These are phyloP conservation scores for carrot (Daucus carota) DNA, from an alignment of 129 eudicot genomes.

Conservation along the genomic window DNA sequence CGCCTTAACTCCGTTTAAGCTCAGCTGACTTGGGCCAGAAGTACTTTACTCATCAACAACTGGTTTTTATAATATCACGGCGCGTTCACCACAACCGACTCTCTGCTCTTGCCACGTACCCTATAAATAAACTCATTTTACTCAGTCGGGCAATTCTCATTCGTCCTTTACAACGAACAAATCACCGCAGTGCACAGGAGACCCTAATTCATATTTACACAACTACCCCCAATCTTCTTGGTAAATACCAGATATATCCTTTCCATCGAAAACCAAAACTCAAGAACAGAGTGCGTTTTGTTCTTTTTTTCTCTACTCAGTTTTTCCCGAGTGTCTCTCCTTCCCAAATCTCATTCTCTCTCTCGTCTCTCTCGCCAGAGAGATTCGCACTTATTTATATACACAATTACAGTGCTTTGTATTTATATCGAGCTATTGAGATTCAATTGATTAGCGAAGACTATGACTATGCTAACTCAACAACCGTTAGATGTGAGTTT, in stretches of 20 bases:
- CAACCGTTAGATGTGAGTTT: conserved; percentile 80
- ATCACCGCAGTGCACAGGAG: not conserved
- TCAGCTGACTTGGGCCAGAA: conserved; percentile 5
- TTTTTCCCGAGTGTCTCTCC: conserved; percentile 16
- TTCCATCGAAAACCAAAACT: conserved; percentile 26
- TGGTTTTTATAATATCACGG: not conserved
- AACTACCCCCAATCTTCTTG: conserved; percentile 8
- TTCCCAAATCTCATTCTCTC: conserved; percentile 13
- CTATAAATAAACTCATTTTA: not conserved
- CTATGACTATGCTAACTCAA: conserved; percentile 79
- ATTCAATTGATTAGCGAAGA: conserved; percentile 42
- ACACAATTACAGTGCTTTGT: not conserved
- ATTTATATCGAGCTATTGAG: not conserved
- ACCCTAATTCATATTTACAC: not conserved
- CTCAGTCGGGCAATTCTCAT: not conserved
- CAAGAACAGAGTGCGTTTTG: conserved; percentile 15
- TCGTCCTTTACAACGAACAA: not conserved
- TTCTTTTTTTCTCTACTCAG: conserved; percentile 6
- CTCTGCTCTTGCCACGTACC: not conserved
- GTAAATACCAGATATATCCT: conserved; percentile 26
- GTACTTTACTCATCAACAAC: not conserved
- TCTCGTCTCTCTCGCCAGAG: not conserved
- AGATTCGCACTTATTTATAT: not conserved
- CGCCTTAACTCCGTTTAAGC: not conserved
- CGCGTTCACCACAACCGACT: not conserved